These are phyloP conservation scores for Lotmaria passim DNA, from an alignment of 208 protist genomes.

Conservation along the genomic window DNA sequence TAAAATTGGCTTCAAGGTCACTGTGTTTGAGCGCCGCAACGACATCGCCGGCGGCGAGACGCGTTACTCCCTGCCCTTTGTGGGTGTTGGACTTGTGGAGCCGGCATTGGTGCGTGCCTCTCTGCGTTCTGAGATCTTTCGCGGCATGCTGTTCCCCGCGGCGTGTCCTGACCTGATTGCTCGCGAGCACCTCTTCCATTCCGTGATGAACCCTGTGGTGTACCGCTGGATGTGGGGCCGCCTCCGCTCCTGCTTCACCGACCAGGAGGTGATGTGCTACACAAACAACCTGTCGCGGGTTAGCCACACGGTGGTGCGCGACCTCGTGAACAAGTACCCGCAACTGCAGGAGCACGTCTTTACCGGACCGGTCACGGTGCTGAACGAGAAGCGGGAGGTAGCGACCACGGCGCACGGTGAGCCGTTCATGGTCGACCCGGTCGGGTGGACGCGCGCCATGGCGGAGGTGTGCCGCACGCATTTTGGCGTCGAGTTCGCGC, in stretches of 20 bases:
- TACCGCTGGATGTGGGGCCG: constrained; percentile 79
- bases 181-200: constrained; percentile 60
- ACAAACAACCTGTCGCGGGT: constrained; percentile 79
- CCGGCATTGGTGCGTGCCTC: constrained; percentile 49
- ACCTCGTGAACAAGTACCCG: constrained; percentile 54
- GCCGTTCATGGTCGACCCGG: constrained; percentile 74
- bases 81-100: constrained; percentile 77
- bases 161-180: constrained; percentile 59
- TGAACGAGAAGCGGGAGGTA: constrained; percentile 19
- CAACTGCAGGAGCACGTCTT: constrained; percentile 62
- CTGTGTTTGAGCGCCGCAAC: constrained; percentile 69
- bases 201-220: constrained; percentile 57
- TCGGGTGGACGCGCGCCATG: constrained; percentile 75
- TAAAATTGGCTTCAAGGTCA: constrained; percentile 80
- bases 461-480: constrained; percentile 54
- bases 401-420: constrained; percentile 53
- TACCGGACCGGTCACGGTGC: constrained; percentile 22
- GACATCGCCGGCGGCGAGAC: constrained; percentile 62
- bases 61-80: constrained; percentile 64
- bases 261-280: constrained; percentile 64
- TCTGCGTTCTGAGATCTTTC: constrained; percentile 49
- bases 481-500: constrained; percentile 64
- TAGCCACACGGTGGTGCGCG: constrained; percentile 63
- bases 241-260: constrained; percentile 41
- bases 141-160: constrained; percentile 43